Evolutionary conservation across 257 asterid species (phyloP).

Genomic region (Dorcoceras hygrometricum): DNA sequence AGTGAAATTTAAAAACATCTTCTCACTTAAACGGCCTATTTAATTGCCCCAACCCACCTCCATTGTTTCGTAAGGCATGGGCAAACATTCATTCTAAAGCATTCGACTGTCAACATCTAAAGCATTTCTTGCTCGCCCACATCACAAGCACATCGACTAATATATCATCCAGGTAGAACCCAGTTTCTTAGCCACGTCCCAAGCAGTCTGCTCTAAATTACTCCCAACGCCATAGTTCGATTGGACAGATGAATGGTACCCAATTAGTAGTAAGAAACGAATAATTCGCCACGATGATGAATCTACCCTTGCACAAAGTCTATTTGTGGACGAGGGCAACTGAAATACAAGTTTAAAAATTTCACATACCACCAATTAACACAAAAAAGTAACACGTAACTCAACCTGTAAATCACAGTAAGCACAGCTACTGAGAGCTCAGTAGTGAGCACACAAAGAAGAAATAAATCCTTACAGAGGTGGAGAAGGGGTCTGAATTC

Average conservation of each 20-base stretch:
- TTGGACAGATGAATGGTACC: not conserved
- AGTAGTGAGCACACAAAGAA: not conserved
- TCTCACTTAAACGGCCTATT: not conserved
- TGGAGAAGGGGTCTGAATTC: constrained; percentile 57
- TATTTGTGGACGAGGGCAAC: not conserved
- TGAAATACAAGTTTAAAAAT: not conserved
- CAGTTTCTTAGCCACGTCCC: not conserved
- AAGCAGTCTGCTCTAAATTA: not conserved
- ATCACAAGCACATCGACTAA: not conserved
- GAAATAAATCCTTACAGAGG: constrained; percentile 46
- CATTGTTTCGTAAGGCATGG: not conserved
- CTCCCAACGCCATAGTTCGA: not conserved
- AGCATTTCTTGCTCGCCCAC: not conserved
- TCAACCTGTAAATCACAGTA: constrained; percentile 3
- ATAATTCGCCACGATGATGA: not conserved
- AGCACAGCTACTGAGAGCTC: not conserved
- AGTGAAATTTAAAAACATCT: not conserved
- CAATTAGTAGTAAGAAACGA: too few relatives aligned
- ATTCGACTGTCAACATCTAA: not conserved
- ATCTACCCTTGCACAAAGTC: not conserved
- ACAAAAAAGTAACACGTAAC: not conserved
- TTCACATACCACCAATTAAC: not conserved
- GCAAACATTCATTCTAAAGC: not conserved
- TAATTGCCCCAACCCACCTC: not conserved
- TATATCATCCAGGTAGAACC: not conserved